These are phyloP conservation scores for Daphne laureola DNA, from an alignment of 441 rosid genomes.

Conservation along the genomic window DNA sequence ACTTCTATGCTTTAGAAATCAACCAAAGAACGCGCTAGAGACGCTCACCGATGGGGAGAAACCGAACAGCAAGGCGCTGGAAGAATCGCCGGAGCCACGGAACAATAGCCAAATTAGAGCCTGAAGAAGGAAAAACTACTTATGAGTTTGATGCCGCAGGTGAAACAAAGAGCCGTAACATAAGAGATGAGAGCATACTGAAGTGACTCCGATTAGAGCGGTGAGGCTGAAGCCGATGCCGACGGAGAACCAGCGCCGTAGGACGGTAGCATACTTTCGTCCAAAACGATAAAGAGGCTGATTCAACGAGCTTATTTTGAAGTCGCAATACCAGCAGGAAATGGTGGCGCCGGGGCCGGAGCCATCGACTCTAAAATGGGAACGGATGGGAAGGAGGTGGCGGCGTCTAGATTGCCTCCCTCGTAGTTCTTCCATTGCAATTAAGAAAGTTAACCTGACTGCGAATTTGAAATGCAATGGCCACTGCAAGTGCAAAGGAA, in stretches of 20 bases:
- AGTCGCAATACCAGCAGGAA: conserved; percentile 68
- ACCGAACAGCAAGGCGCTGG: conserved; percentile 29
- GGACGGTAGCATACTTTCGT: conserved; percentile 33
- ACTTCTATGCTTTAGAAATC: neutral
- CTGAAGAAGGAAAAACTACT: conserved; percentile 11
- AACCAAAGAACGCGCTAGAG: neutral
- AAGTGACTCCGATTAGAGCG: conserved; percentile 38
- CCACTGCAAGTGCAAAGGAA: too few species aligned
- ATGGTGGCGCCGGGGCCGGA: conserved; percentile 10
- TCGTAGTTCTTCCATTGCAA: conserved; percentile 15
- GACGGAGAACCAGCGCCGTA: conserved; percentile 69
- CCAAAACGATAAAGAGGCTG: conserved; percentile 57
- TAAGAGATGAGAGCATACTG: conserved; percentile 12
- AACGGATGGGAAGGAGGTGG: conserved; percentile 26
- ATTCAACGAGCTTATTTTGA: conserved; percentile 45
- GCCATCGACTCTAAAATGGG: conserved; percentile 2
- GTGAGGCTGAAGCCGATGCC: conserved; percentile 74
- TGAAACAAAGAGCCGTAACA: conserved; percentile 11
- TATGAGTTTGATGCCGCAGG: conserved; percentile 5
- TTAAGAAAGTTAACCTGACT: too few species aligned
- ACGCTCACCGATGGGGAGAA: conserved; percentile 26
- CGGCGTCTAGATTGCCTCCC: conserved; percentile 8
- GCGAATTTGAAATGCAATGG: too few species aligned
- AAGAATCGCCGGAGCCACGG: conserved; percentile 14
- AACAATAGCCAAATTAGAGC: conserved; percentile 33